Evolutionary conservation across 352 stramenopile genomes (phyloP).

Genomic region (Phytophthora sp.): DNA sequence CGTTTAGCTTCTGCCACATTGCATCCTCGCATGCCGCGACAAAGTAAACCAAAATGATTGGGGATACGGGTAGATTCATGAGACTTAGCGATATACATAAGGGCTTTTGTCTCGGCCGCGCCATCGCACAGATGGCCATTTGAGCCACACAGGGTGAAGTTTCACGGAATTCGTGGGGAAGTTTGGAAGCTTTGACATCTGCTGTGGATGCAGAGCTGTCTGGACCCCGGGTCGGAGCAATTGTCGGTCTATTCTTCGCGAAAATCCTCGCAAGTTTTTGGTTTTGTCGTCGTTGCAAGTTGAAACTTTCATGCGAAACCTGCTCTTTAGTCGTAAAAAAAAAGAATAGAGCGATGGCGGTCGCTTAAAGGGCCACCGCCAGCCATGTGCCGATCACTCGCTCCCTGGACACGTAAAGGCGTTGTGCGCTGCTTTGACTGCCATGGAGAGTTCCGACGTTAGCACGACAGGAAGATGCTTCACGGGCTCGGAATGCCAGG

Average conservation of each 20-base stretch:
- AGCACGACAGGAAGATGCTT: conserved; percentile 13
- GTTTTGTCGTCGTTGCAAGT: no score
- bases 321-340: conserved; percentile 13
- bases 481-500: background rate
- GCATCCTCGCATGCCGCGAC: conserved; percentile 10
- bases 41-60: conserved; percentile 15
- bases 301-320: conserved; percentile 19
- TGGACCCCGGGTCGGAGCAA: conserved; percentile 9
- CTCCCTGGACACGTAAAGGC: conserved; percentile 29
- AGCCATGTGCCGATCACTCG: conserved; percentile 19
- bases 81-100: conserved; percentile 15
- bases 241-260: conserved; percentile 14
- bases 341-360: background rate
- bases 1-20: conserved; percentile 13
- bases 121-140: conserved; percentile 28
- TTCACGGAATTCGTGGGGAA: conserved; percentile 33
- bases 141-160: conserved; percentile 12
- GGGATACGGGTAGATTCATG: conserved; percentile 14
- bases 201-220: conserved; percentile 12
- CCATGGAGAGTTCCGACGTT: conserved; percentile 30
- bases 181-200: conserved; percentile 28
- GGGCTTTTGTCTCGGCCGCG: background rate
- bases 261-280: conserved; percentile 9
- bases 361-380: background rate
- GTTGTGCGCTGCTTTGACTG: conserved; percentile 23